These are phyloP conservation scores for Pythium rishiriense DNA, from an alignment of 352 stramenopile genomes.

Conservation along the genomic window DNA sequence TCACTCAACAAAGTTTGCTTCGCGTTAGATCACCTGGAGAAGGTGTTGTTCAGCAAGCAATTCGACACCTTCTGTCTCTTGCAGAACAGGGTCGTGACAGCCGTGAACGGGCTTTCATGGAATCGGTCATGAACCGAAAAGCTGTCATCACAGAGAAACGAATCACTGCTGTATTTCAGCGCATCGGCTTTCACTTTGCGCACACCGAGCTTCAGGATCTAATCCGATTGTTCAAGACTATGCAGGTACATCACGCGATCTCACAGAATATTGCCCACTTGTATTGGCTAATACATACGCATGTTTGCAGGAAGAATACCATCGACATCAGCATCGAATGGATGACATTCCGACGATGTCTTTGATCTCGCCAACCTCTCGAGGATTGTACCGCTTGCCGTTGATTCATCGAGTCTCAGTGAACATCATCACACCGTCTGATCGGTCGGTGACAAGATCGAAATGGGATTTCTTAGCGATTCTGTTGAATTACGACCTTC, in stretches of 20 bases:
- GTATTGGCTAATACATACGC: neutral
- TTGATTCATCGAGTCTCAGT: constrained; percentile 45
- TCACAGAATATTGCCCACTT: neutral
- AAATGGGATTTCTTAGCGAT: constrained; percentile 56
- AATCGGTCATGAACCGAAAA: constrained; percentile 64
- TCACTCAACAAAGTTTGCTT: too few relatives aligned
- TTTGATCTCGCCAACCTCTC: constrained; percentile 41
- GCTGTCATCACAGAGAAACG: constrained; percentile 65
- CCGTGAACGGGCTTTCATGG: constrained; percentile 55
- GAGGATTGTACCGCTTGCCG: constrained; percentile 48
- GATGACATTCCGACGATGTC: constrained; percentile 65
- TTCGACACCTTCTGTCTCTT: constrained; percentile 56
- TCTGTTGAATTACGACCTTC: constrained; percentile 61
- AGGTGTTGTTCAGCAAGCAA: constrained; percentile 55
- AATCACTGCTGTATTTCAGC: constrained; percentile 44
- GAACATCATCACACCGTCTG: constrained; percentile 41
- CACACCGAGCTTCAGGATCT: constrained; percentile 46
- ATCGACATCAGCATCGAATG: constrained; percentile 48
- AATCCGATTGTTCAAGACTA: constrained; percentile 44
- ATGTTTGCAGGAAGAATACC: constrained; percentile 43
- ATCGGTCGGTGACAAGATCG: constrained; percentile 24
- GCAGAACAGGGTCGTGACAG: constrained; percentile 43
- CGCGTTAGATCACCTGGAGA: constrained; percentile 59
- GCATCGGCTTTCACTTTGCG: constrained; percentile 61
- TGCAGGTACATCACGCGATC: constrained; percentile 50